Evolutionary conservation across 345 rosid genomes (phyloP), one percentile per base, ranked within the genome.

Genomic region (Lumnitzera racemosa): DNA sequence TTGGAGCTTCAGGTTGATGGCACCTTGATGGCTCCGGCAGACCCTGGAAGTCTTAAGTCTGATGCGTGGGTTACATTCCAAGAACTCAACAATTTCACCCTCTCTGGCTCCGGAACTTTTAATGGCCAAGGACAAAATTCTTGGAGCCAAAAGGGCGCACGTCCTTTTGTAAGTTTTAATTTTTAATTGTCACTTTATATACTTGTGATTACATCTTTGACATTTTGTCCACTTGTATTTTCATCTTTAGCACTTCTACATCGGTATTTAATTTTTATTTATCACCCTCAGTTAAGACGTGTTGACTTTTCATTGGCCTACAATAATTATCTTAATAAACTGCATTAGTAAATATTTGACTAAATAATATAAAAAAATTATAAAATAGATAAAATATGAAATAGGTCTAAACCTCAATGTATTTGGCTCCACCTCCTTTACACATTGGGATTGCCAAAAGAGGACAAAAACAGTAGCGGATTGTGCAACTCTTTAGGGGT

Each of bases 91-190:
- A 57, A 56, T 2, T 61, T 89, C 51, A 76, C 71, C 0, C 11
- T 86, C 31, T 61, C 67, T 11, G 94, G 89, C 2, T 76, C 76
- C 11, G 89, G 96, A 25, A 67, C 74, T 16, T 79, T 89, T 51
- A 86, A 89, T 25, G 96, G 94, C 17, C 77, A 79, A 61, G 89
- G 96, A 0, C 56, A 69, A 5, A n/a, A 55, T 20, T 80, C 75
- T 24, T 80, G 84, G 79, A 62, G 64, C 31, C 50, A 60, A 51
- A 80, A 69, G 24, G 25, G 87, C 76, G 62, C 54, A 23, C 78
- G 69, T 27, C 80, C 85, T 41, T 63, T 74, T 2, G 92, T 86
- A 70, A 79, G 85, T 16, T 57, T 0, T 23, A 12, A 20, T 20
- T 20, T 20, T 20, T 20, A 20, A 0, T 20, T 20, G 20, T 20